Percentiles rank a stretch among this genome's conserved stretches.
phyloP scores from a whole-genome alignment of 73 alveolate species.

The Uronychia setigera region DNA sequence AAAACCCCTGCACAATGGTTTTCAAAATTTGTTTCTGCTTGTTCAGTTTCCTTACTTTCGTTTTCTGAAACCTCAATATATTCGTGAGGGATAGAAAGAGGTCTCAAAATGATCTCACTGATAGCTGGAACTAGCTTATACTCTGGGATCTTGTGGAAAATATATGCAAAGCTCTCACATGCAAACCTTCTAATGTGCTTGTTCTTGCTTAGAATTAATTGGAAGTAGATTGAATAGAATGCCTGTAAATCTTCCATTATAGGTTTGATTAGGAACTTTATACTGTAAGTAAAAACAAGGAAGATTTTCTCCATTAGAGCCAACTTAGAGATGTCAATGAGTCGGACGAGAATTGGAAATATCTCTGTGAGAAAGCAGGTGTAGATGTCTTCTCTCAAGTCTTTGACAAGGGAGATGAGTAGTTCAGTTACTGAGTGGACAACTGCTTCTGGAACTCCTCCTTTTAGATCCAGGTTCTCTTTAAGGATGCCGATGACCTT shows the following conservation, averaged over 20 bases:
- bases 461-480: conserved; percentile 9
- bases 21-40: no score
- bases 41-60: no score
- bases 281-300: conserved; percentile 20
- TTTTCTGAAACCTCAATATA: background rate
- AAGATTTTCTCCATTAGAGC: conserved; percentile 51
- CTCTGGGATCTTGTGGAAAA: conserved; percentile 16
- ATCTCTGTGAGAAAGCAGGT: conserved; percentile 12
- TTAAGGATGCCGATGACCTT: conserved; percentile 18
- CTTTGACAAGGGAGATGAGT: conserved; percentile 44
- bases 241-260: conserved; percentile 32
- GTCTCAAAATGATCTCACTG: background rate
- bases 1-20: background rate
- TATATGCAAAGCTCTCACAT: conserved; percentile 44
- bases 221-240: conserved; percentile 37
- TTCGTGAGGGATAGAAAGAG: background rate
- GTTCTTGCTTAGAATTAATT: conserved; percentile 32
- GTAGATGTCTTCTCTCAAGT: conserved; percentile 54
- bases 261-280: conserved; percentile 43
- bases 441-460: conserved; percentile 11
- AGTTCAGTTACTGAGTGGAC: conserved; percentile 46
- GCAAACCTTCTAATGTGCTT: conserved; percentile 51
- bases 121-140: background rate
- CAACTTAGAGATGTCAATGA: conserved; percentile 33
- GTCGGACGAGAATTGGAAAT: conserved; percentile 35